A percentile compares a stretch with the other conserved stretches of the same genome.
Conservation (phyloP, 73 alveolate genomes). For the Paramecium caudatum region DNA sequence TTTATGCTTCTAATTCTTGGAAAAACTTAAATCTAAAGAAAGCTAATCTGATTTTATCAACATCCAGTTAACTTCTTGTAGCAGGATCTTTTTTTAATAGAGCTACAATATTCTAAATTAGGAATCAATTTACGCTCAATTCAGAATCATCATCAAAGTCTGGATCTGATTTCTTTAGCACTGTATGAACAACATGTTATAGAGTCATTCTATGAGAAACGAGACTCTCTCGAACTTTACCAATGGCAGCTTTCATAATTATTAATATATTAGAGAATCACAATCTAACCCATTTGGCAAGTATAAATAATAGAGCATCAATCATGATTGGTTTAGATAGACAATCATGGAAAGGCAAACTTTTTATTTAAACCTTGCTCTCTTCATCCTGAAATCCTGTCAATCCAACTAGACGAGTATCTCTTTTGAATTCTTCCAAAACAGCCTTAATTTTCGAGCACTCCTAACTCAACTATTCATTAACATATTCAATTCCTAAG, state of each 20-base stretch:
- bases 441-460: conserved; percentile 5
- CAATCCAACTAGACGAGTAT: neutral
- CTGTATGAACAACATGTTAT: neutral
- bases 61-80: conserved; percentile 17
- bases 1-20: conserved; percentile 38
- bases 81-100: neutral
- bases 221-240: neutral
- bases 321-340: conserved; percentile 46
- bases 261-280: neutral
- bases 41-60: conserved; percentile 56
- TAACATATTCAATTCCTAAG: neutral
- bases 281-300: conserved; percentile 56
- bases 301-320: conserved; percentile 48
- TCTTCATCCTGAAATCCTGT: conserved; percentile 29
- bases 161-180: conserved; percentile 23
- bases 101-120: neutral
- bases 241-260: conserved; percentile 48
- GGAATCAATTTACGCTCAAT: neutral
- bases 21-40: conserved; percentile 67
- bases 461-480: conserved; percentile 3
- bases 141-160: conserved; percentile 9
- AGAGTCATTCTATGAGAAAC: neutral
- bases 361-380: neutral
- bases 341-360: conserved; percentile 48
- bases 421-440: neutral